A percentile compares a stretch with the other conserved stretches of the same genome.
These are phyloP conservation scores for Xanthoconium separans DNA, from an alignment of 1,284 basidiomycete genomes.

Conservation along the genomic window DNA sequence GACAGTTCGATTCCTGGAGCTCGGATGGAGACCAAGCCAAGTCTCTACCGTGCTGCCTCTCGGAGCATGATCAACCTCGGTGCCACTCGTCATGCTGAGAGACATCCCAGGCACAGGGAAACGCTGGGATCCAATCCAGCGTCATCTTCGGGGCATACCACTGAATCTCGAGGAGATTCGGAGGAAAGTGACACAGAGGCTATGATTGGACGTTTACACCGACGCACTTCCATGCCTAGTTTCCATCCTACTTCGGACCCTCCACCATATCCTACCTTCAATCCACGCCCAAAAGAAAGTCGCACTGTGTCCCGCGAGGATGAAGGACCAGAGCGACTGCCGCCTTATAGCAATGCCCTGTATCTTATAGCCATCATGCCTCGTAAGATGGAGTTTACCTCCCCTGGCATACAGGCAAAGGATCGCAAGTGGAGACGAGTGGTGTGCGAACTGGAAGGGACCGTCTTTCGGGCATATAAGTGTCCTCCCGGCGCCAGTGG, in stretches of 20 bases:
- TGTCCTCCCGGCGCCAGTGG: slow-evolving; percentile 51
- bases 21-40: slow-evolving; percentile 24
- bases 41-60: slow-evolving; percentile 42
- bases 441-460: slow-evolving; percentile 92
- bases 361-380: slow-evolving; percentile 86
- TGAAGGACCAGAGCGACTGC: slow-evolving; percentile 83
- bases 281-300: slow-evolving; percentile 22
- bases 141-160: slow-evolving; percentile 13
- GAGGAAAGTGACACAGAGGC: slow-evolving; percentile 26
- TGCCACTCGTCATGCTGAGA: slow-evolving; percentile 23
- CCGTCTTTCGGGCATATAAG: slow-evolving; percentile 83
- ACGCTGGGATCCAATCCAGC: slow-evolving; percentile 6
- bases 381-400: slow-evolving; percentile 92
- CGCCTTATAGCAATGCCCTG: slow-evolving; percentile 80
- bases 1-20: slow-evolving; percentile 5
- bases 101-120: slow-evolving; percentile 17
- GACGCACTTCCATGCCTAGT: slow-evolving; percentile 35
- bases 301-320: slow-evolving; percentile 14
- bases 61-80: slow-evolving; percentile 44
- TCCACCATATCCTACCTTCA: slow-evolving; percentile 36
- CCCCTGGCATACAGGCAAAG: slow-evolving; percentile 82
- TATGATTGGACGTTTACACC: slow-evolving; percentile 26
- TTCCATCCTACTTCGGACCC: slow-evolving; percentile 34
- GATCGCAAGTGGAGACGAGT: slow-evolving; percentile 91
- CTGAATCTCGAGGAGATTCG: slow-evolving; percentile 16